Base-by-base conservation (phyloP, 306 rosid species). In the Malus orientalis region DNA sequence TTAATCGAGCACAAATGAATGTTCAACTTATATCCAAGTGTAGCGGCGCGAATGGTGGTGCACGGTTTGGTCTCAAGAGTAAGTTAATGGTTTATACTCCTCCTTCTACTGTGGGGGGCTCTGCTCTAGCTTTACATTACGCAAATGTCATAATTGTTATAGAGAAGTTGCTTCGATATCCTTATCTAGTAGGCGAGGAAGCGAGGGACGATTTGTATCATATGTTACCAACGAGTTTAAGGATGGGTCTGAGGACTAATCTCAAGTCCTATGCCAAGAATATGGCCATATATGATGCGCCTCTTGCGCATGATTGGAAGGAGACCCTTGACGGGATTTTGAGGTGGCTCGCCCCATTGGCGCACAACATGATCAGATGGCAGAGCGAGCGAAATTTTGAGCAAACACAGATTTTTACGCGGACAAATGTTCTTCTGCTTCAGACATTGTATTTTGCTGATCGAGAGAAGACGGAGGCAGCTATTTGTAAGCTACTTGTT, bases 231-330 rank as follows among this genome's bases (percentile, higher is more conserved):
- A 86, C 87, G 25, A 95, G 97, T 80, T 80, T 95, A 80, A 95
- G 96, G 81, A 69, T 78, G 71, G 88, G 91, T 67, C 84, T 95
- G 72, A 88, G 86, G 87, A 75, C 86, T 42, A 89, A 88, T 78
- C 91, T 95, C 78, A 92, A 88, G 91, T 85, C 91, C 74, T 95
- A 89, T 68, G 89, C 86, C 45, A 91, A 92, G 85, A 85, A 87
- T 78, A 77, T 95, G 70, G 97, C 97, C 4, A 95, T 95, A 83
- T 95, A 90, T 69, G 99, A 95, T 77, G 99, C 99, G 9, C 99
- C 99, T 73, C 93, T 95, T 16, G 99, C 99, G 15, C 99, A 92
- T 55, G 92, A 87, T 67, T 95, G 99, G 99, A 92, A 92, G 87
- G 93, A 81, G 63, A 95, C 83, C 75, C 92, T 95, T 68, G 96